phyloP scores from a whole-genome alignment of 768 basidiomycete species.

The Boletus patriciae region DNA sequence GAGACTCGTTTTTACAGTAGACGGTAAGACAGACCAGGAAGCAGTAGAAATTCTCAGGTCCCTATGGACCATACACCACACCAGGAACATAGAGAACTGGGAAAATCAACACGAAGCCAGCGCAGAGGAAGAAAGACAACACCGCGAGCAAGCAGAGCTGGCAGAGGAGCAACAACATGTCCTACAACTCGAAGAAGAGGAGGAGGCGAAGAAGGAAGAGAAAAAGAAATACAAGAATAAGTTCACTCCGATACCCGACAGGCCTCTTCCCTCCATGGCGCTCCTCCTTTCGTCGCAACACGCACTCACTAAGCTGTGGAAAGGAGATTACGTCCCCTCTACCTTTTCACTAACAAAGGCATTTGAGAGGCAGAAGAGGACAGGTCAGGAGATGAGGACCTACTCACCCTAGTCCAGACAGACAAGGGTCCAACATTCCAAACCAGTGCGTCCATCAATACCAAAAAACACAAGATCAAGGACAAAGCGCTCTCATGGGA shows the following conservation, averaged over 20 bases:
- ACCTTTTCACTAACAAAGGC: neutral
- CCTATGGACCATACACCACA: neutral
- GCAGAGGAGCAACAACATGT: neutral
- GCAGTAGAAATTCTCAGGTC: neutral
- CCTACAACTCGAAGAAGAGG: neutral
- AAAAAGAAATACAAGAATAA: neutral
- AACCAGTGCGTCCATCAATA: neutral
- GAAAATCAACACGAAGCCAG: neutral
- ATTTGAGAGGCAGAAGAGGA: neutral
- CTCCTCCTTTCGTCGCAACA: neutral
- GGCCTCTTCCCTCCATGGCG: accelerated
- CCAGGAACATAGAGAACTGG: neutral
- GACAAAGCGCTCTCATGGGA: neutral
- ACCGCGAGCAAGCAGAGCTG: neutral
- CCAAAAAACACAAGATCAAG: neutral
- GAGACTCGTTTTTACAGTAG: neutral
- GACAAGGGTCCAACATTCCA: neutral
- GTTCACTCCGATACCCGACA: neutral
- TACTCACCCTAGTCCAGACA: neutral
- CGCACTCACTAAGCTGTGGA: neutral
- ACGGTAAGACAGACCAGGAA: neutral
- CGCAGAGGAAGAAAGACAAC: neutral
- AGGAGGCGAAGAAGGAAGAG: neutral
- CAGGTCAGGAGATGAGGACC: neutral
- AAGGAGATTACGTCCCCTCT: neutral